Conservation (phyloP, 768 basidiomycete genomes). For the Calocera viscosa region DNA sequence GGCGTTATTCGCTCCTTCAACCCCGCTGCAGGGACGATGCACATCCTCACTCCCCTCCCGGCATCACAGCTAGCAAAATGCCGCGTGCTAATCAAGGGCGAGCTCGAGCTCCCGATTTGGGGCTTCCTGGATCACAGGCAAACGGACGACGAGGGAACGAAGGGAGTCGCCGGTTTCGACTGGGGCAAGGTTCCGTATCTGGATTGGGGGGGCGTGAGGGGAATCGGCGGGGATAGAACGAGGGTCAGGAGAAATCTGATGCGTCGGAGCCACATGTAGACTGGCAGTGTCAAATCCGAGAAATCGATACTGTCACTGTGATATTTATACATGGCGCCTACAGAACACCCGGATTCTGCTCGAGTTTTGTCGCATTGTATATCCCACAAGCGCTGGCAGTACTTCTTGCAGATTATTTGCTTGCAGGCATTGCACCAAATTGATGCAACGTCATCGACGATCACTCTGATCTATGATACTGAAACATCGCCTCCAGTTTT, state of each 20-base stretch:
- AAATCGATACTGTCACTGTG: too few species aligned
- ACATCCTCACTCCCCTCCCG: constrained; percentile 71
- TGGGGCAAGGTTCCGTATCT: constrained; percentile 60
- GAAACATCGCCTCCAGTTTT: too few species aligned
- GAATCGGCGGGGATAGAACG: constrained; percentile 58
- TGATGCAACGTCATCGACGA: too few species aligned
- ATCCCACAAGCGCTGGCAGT: too few species aligned
- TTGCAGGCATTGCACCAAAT: too few species aligned
- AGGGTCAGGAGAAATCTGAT: constrained; percentile 76
- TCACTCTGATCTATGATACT: too few species aligned
- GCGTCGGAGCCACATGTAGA: constrained; percentile 35
- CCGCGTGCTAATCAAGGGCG: constrained; percentile 61
- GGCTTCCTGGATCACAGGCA: constrained; percentile 65
- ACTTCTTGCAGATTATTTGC: too few species aligned
- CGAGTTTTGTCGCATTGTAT: too few species aligned
- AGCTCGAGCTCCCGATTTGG: constrained; percentile 77
- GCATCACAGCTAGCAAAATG: constrained; percentile 32
- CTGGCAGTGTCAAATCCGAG: background rate
- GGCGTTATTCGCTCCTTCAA: constrained; percentile 51
- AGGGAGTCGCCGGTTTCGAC: constrained; percentile 41
- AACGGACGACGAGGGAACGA: constrained; percentile 28
- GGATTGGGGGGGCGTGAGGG: constrained; percentile 60
- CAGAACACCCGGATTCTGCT: too few species aligned
- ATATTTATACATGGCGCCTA: too few species aligned
- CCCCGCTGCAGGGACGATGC: constrained; percentile 31